Evolutionary conservation across 1,284 basidiomycete genomes (phyloP).

Genomic region (Leccinum laetum): DNA sequence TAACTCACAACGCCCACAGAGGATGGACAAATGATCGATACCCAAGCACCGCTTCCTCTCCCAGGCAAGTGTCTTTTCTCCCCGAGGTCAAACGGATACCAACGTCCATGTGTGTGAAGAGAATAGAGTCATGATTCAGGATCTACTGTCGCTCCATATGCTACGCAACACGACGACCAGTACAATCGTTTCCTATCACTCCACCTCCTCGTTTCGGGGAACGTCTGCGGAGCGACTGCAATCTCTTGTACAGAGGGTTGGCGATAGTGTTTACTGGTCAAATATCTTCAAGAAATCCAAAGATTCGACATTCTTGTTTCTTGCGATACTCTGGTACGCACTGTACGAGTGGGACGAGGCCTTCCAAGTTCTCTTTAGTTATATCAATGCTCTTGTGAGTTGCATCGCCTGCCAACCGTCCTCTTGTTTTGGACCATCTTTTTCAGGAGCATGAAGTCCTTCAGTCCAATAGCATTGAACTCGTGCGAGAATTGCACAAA

Average conservation of each 20-base stretch:
- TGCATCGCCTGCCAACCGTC: not conserved
- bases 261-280: conserved; percentile 51
- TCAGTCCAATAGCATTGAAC: conserved; percentile 32
- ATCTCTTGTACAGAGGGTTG: conserved; percentile 32
- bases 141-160: conserved; percentile 41
- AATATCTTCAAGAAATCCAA: conserved; percentile 44
- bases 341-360: conserved; percentile 60
- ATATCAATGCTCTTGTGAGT: conserved; percentile 46
- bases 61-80: conserved; percentile 10
- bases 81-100: not conserved
- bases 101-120: conserved; percentile 12
- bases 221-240: conserved; percentile 36
- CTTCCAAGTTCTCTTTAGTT: conserved; percentile 45
- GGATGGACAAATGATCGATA: conserved; percentile 43
- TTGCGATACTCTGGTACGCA: conserved; percentile 56
- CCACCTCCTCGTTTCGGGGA: conserved; percentile 22
- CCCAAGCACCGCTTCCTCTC: conserved; percentile 46
- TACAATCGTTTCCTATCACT: conserved; percentile 44
- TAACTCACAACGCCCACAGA: conserved; percentile 8
- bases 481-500: conserved; percentile 50
- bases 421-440: not conserved
- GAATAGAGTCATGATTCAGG: conserved; percentile 28
- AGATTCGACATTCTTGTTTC: conserved; percentile 55
- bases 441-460: conserved; percentile 46
- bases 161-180: conserved; percentile 35